Evolutionary conservation across 1,284 basidiomycete genomes (phyloP).

Genomic region (Exobasidium rhododendri): DNA sequence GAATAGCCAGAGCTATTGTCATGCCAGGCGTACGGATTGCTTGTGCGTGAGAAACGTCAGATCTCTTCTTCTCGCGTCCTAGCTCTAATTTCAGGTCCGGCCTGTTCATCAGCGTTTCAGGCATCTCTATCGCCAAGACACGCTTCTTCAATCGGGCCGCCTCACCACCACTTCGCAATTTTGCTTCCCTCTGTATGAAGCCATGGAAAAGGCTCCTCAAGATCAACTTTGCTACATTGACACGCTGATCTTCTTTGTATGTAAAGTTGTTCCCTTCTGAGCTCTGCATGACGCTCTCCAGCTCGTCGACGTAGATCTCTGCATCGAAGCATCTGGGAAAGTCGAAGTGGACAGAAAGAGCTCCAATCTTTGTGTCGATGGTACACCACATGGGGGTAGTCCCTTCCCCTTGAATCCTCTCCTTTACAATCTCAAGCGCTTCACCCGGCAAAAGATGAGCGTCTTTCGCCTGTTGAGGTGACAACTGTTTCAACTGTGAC

Average conservation of each 20-base stretch:
- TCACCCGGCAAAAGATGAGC: slow-evolving; percentile 57
- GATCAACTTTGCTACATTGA: slow-evolving; percentile 49
- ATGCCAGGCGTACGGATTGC: slow-evolving; percentile 30
- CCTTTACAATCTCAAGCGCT: slow-evolving; percentile 78
- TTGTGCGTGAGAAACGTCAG: not conserved
- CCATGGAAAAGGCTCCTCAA: slow-evolving; percentile 51
- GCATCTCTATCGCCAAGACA: slow-evolving; percentile 15
- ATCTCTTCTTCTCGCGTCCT: too few relatives aligned
- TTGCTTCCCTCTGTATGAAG: slow-evolving; percentile 42
- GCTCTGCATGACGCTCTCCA: slow-evolving; percentile 56
- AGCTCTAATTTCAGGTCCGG: not conserved
- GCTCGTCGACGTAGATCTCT: slow-evolving; percentile 89
- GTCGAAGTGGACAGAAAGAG: slow-evolving; percentile 80
- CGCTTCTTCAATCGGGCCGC: not conserved
- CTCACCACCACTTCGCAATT: slow-evolving; percentile 44
- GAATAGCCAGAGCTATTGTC: slow-evolving; percentile 38
- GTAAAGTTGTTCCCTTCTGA: slow-evolving; percentile 16
- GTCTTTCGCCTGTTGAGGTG: not conserved
- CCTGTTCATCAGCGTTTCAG: not conserved
- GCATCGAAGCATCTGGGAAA: slow-evolving; percentile 82
- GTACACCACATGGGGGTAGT: slow-evolving; percentile 79
- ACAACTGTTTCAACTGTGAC: not conserved
- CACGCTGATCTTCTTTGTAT: slow-evolving; percentile 67
- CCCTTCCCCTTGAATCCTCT: slow-evolving; percentile 87
- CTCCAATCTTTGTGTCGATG: slow-evolving; percentile 83